A percentile compares a stretch with the other conserved stretches of the same genome.
Evolutionary conservation across 176 grass and related monocot genomes (phyloP).

Genomic region (Carex scoparia): DNA sequence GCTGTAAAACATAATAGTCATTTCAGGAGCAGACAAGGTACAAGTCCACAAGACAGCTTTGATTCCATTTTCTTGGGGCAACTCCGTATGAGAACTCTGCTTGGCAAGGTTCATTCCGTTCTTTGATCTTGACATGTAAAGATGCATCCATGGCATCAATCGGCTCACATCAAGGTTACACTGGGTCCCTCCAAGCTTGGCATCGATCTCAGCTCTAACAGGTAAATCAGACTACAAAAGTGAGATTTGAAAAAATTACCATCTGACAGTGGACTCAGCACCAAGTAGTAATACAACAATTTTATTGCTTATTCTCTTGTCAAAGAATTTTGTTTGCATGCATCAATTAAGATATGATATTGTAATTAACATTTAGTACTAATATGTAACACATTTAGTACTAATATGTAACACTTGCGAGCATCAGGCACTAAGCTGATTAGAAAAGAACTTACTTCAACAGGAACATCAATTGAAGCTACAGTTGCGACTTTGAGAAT

Average conservation of each 20-base stretch:
- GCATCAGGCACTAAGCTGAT: background rate
- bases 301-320: background rate
- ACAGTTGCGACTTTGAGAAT: conserved; percentile 79
- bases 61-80: conserved; percentile 46
- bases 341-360: background rate
- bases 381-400: background rate
- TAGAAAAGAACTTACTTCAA: conserved; percentile 61
- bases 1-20: conserved; percentile 78
- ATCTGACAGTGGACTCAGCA: background rate
- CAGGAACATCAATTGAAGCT: conserved; percentile 73
- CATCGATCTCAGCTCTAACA: conserved; percentile 90
- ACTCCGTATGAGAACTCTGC: conserved; percentile 40
- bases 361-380: background rate
- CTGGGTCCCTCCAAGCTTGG: conserved; percentile 87
- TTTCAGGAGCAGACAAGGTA: conserved; percentile 86
- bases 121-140: conserved; percentile 52
- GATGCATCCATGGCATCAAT: conserved; percentile 78
- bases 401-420: background rate
- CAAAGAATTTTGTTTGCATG: background rate
- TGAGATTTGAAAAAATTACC: conserved; percentile 21
- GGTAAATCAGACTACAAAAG: conserved; percentile 68
- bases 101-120: conserved; percentile 51
- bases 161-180: conserved; percentile 87
- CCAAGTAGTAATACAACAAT: background rate
- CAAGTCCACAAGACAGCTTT: conserved; percentile 93